phyloP scores from a whole-genome alignment of 768 basidiomycete species.

The Agrocybe pediades region DNA sequence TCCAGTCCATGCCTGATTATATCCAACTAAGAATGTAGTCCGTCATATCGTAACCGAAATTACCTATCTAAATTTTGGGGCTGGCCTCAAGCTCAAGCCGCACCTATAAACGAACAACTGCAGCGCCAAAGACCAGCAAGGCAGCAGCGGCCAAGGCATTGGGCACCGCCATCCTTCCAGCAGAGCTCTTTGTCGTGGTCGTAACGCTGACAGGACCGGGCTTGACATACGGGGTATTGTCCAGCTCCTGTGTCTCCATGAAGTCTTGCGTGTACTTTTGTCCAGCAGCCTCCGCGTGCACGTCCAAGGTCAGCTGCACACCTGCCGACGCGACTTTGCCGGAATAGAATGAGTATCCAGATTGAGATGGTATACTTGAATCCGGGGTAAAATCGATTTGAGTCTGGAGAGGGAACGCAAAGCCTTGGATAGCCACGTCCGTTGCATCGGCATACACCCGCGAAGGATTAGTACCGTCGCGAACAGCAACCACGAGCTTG shows the following conservation, averaged over 20 bases:
- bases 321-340: conserved; percentile 25
- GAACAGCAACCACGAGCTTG: conserved; percentile 29
- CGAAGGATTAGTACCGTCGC: conserved; percentile 28
- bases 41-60: neutral
- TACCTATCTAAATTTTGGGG: neutral
- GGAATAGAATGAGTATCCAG: conserved; percentile 40
- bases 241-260: conserved; percentile 27
- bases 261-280: conserved; percentile 29
- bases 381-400: conserved; percentile 32
- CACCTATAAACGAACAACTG: neutral
- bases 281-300: conserved; percentile 23
- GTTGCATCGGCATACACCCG: conserved; percentile 36
- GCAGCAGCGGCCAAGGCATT: neutral
- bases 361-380: conserved; percentile 25
- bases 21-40: neutral
- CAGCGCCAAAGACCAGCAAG: neutral
- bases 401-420: conserved; percentile 27
- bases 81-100: neutral
- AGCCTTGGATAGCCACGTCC: conserved; percentile 31
- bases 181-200: conserved; percentile 14
- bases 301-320: conserved; percentile 28
- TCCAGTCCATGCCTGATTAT: neutral
- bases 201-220: conserved; percentile 24
- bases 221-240: conserved; percentile 26
- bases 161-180: conserved; percentile 1